Percentiles rank a stretch among this genome's conserved stretches.
phyloP scores from a whole-genome alignment of 257 asterid species.

The Asclepias syriaca region DNA sequence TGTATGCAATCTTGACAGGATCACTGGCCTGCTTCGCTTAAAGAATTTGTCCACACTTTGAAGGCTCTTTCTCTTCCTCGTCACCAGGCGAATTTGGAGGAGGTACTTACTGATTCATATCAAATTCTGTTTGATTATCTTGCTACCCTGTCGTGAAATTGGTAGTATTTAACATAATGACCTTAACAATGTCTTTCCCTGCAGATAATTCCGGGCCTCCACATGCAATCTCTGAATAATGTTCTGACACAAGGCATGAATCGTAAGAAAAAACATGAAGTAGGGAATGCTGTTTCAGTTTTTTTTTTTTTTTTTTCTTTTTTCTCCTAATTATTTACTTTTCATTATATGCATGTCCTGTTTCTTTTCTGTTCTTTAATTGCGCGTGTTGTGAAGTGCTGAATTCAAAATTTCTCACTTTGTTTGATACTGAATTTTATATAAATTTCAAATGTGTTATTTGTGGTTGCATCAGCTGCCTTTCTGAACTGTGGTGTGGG shows the following conservation, averaged over 20 bases:
- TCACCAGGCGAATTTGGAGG: constrained; percentile 49
- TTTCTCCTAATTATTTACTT: background rate
- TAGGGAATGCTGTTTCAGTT: constrained; percentile 28
- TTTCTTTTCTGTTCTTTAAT: constrained; percentile 4
- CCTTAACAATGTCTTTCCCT: constrained; percentile 8
- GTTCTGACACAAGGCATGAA: constrained; percentile 93
- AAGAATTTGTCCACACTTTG: constrained; percentile 49
- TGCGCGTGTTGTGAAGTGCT: background rate
- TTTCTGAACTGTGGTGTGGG: background rate
- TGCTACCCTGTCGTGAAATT: background rate
- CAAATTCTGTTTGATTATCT: background rate
- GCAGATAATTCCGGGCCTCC: constrained; percentile 69
- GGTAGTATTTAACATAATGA: background rate
- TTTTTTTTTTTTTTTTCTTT: background rate
- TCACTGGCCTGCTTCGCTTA: constrained; percentile 85
- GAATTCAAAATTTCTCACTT: background rate
- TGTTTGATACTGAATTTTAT: background rate
- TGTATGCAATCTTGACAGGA: constrained; percentile 39
- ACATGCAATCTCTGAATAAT: constrained; percentile 41
- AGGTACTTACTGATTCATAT: constrained; percentile 13
- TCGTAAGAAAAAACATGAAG: constrained; percentile 91
- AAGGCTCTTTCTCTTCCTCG: constrained; percentile 72
- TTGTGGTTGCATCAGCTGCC: background rate
- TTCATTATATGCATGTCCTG: background rate
- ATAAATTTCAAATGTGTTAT: background rate